A percentile compares a stretch with the other conserved stretches of the same genome.
phyloP scores from a whole-genome alignment of 192 early-diverging fungal genomes.

The Globomyces pollinis-pini region DNA sequence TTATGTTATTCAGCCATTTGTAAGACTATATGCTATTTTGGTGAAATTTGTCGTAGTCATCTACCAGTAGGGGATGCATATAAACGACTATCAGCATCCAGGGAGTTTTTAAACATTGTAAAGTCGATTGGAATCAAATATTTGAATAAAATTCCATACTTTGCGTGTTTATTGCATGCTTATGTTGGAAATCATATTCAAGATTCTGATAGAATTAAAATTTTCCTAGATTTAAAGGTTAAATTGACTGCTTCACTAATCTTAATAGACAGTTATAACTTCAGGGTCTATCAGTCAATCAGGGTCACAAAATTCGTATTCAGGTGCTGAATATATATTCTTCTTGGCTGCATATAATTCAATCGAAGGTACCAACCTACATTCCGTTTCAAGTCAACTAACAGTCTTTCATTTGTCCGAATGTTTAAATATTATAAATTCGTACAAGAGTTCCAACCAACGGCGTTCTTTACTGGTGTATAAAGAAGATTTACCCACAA shows the following conservation, averaged over 20 bases:
- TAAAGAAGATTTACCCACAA: neutral
- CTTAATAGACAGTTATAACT: neutral
- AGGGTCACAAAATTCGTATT: neutral
- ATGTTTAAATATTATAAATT: constrained; percentile 36
- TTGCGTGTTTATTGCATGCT: constrained; percentile 22
- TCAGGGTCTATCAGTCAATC: neutral
- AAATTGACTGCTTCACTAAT: no score
- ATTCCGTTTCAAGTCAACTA: neutral
- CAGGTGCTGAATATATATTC: constrained; percentile 1
- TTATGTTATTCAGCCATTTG: neutral
- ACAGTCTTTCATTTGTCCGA: constrained; percentile 31
- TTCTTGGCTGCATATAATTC: constrained; percentile 2
- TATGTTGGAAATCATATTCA: constrained; percentile 18
- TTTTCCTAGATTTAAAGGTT: constrained; percentile 24
- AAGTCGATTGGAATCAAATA: constrained; percentile 1
- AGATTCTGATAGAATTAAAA: constrained; percentile 23
- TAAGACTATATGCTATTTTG: constrained; percentile 12
- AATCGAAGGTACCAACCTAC: neutral
- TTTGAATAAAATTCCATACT: constrained; percentile 21
- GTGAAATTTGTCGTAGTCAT: constrained; percentile 11
- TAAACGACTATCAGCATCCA: constrained; percentile 9
- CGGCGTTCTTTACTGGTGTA: neutral
- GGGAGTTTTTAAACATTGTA: constrained; percentile 22
- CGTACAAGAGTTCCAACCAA: constrained; percentile 10
- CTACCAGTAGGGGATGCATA: constrained; percentile 16